Conservation (phyloP, 1,284 basidiomycete genomes). For the Tilletiopsis washingtonensis region DNA sequence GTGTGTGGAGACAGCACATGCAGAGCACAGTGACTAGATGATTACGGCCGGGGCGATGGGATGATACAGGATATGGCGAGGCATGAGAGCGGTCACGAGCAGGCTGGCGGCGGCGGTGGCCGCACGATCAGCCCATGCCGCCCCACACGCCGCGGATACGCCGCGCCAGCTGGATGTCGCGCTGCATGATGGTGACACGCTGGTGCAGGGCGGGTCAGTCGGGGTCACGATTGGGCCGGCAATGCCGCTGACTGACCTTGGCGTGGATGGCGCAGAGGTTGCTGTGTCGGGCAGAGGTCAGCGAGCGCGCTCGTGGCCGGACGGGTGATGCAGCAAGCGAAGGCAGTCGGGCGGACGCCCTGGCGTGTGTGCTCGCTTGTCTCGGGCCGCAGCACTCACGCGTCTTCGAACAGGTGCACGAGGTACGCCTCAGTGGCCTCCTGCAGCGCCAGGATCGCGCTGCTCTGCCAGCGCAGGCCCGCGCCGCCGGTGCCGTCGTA, state of each 20-base stretch:
- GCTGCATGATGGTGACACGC: slow-evolving; percentile 46
- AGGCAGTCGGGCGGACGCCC: neutral
- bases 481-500: slow-evolving; percentile 35
- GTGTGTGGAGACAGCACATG: too few species aligned
- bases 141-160: slow-evolving; percentile 45
- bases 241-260: too few species aligned
- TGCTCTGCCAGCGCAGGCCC: slow-evolving; percentile 45
- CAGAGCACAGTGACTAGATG: too few species aligned
- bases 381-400: slow-evolving; percentile 19
- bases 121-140: slow-evolving; percentile 36
- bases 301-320: too few species aligned
- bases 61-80: too few species aligned
- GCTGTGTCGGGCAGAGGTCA: slow-evolving; percentile 7
- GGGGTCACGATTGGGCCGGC: too few species aligned
- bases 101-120: too few species aligned
- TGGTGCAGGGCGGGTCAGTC: too few species aligned
- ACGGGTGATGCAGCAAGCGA: neutral
- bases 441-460: slow-evolving; percentile 44
- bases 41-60: too few species aligned
- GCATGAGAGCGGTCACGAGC: too few species aligned
- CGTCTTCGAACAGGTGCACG: slow-evolving; percentile 46
- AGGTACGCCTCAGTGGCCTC: slow-evolving; percentile 46
- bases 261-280: slow-evolving; percentile 39
- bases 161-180: slow-evolving; percentile 44
- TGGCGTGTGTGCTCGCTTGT: neutral